Evolutionary conservation across 1,284 basidiomycete species (phyloP), one percentile per base, ranked within the genome.

Genomic region (Malassezia sp.): DNA sequence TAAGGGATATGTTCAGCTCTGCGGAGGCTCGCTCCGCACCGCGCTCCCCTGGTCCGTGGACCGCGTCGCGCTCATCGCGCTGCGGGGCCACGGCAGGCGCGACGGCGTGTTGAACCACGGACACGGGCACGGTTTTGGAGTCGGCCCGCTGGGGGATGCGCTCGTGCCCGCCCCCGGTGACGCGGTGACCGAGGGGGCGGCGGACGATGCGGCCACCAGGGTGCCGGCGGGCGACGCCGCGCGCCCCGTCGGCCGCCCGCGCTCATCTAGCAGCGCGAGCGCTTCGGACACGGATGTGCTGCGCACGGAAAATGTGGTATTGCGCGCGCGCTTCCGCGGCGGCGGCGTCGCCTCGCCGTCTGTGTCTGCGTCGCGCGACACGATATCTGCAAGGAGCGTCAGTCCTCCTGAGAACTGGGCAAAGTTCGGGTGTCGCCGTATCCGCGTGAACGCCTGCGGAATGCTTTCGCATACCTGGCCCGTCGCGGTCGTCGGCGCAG

Each of bases 371-470:
- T 40, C 39, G 23, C 45, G 49, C 15, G 56, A 53, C 12, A 69
- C 62, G 9, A 69, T 61, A 21, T 67, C 64, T 7, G 67, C 67
- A 12, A 69, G 59, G 15, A 67, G 48, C 15, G 61, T 56, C n/a
- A 67, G 47, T 3, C 67, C 64, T 9, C 61, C 65, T 22, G 52
- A 45, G 49, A 56, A 64, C 29, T 55, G 49, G 2, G 51, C 42
- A 49, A 64, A 69, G 30, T 55, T 54, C 7, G 64, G 65, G 27
- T 69, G 67, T n/a, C 51, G 52, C 12, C 63, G 62, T 9, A 69
- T 60, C 38, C 60, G 56, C 21, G 49, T 47, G 49, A 60, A 69
- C 5, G 64, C 67, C 4, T 54, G 49, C 4, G 67, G 61, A 20
- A 67, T 56, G 5, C 53, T 61, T 29, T 63, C 60, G 11, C 44